Percentiles rank a stretch among this genome's conserved stretches.
Conservation (phyloP, 305 asterid genomes). For the Nicotiana rustica region DNA sequence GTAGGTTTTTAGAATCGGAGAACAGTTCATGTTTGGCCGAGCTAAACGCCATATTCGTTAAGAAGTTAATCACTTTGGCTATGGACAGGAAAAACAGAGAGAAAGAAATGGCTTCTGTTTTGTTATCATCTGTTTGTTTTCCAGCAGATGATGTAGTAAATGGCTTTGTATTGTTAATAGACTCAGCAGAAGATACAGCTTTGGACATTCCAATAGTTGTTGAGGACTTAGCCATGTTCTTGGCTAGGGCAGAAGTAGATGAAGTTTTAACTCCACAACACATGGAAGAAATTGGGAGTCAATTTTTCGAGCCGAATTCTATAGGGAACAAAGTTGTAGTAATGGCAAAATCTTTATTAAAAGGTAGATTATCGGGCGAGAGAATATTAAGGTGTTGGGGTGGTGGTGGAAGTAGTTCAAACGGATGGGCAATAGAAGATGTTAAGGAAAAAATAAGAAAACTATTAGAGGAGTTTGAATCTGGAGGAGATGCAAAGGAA, state of each 20-base stretch:
- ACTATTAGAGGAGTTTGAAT: slow-evolving; percentile 72
- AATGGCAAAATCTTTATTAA: slow-evolving; percentile 73
- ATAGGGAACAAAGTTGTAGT: slow-evolving; percentile 71
- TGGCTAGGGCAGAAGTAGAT: slow-evolving; percentile 86
- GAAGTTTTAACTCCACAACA: slow-evolving; percentile 88
- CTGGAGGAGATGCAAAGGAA: slow-evolving; percentile 85
- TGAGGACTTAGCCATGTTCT: slow-evolving; percentile 86
- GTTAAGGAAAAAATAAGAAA: slow-evolving; percentile 84
- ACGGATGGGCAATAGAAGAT: slow-evolving; percentile 81
- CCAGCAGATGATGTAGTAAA: slow-evolving; percentile 83
- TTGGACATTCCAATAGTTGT: slow-evolving; percentile 81
- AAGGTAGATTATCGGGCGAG: slow-evolving; percentile 86
- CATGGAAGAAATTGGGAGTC: slow-evolving; percentile 75
- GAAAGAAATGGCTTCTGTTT: slow-evolving; percentile 92
- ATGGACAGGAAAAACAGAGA: slow-evolving; percentile 94
- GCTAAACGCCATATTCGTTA: slow-evolving; percentile 75
- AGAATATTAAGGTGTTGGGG: slow-evolving; percentile 96
- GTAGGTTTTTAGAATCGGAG: slow-evolving; percentile 71
- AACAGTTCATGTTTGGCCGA: slow-evolving; percentile 52
- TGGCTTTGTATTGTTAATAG: slow-evolving; percentile 81
- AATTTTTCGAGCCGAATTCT: slow-evolving; percentile 57
- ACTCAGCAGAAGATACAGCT: slow-evolving; percentile 90
- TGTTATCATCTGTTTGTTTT: slow-evolving; percentile 76
- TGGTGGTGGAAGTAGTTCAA: slow-evolving; percentile 70
- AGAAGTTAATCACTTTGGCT: slow-evolving; percentile 80